Percentiles rank a stretch among this genome's conserved stretches.
phyloP scores from a whole-genome alignment of 768 basidiomycete genomes.

The Xerocomellus chrysenteron region DNA sequence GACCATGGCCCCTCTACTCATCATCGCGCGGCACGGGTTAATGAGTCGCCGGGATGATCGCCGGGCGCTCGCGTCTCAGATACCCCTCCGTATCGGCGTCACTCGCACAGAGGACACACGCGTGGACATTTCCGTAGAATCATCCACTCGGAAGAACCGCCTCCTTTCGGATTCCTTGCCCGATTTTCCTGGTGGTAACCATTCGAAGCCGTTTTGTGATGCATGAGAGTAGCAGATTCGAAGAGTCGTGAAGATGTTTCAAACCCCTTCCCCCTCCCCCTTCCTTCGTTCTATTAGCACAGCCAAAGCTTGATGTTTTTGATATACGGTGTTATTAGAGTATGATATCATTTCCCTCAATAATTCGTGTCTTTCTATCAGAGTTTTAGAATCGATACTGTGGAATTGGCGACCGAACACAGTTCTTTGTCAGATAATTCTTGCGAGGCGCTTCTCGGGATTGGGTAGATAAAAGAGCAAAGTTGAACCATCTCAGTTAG shows the following conservation, averaged over 20 bases:
- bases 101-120: constrained; percentile 8
- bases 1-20: constrained; percentile 18
- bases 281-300: background rate
- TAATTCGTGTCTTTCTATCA: background rate
- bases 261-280: too few relatives aligned
- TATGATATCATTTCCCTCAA: background rate
- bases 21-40: constrained; percentile 18
- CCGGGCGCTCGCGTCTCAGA: background rate
- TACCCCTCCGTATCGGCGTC: constrained; percentile 17
- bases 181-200: background rate
- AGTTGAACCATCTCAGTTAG: too few relatives aligned
- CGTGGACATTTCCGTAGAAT: background rate
- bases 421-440: too few relatives aligned
- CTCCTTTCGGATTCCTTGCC: background rate
- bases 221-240: background rate
- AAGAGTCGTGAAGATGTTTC: background rate
- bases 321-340: background rate
- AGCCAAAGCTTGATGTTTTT: background rate
- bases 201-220: constrained; percentile 9
- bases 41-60: background rate
- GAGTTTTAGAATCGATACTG: background rate
- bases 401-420: too few relatives aligned
- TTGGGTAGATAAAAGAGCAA: too few relatives aligned
- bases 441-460: too few relatives aligned
- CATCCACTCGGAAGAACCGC: background rate